Base-by-base conservation (phyloP, 176 grass and related monocot species). In the Phyllostachys edulis region DNA sequence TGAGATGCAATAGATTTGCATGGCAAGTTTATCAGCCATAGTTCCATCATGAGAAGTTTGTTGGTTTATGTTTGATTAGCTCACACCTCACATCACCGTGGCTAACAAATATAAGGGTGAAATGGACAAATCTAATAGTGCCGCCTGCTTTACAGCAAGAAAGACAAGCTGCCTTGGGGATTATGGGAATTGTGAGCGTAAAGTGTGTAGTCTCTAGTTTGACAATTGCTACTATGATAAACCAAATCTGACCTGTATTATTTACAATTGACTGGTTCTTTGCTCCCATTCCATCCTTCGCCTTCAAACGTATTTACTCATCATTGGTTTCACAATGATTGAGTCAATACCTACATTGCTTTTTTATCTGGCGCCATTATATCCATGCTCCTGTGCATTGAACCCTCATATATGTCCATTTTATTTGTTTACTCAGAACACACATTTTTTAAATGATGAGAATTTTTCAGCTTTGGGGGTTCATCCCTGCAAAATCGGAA, bases 361-460 rank as follows among this genome's bases (percentile, higher is more conserved):
- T 69, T 75, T 47, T 79, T 52, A 62, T 78, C 65, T 63, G 45
- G 34, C 5, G 13, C 55, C 10, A 47, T 71, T 78, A 55, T 52
- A 41, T 63, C 11, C 36, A 71, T 63, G 23, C 71, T 67, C 57
- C 57, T 40, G 12, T 86, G 56, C 21, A 80, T 32, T 29, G 45
- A 72, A 80, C 67, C 18, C 27, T 75, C 12, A 2, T 36, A 16
- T 56, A 13, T 67, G 32, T 49, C 42, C 85, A 74, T 75, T 75
- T 24, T 78, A 63, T 83, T 76, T 83, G 4, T 82, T 63, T 77
- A 76, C 62, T 87, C 40, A 67, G 11, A 81, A 42, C n/a, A 32
- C 23, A 66, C 0, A 3, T 24, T 73, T 41, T 20, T 16, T 46
- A 13, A 81, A 73, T 24, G 60, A 38, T 63, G 57, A 36, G 6